Conservation (phyloP, 495 filamentous ascomycete genomes). For the Aspergillus sclerotioniger region DNA sequence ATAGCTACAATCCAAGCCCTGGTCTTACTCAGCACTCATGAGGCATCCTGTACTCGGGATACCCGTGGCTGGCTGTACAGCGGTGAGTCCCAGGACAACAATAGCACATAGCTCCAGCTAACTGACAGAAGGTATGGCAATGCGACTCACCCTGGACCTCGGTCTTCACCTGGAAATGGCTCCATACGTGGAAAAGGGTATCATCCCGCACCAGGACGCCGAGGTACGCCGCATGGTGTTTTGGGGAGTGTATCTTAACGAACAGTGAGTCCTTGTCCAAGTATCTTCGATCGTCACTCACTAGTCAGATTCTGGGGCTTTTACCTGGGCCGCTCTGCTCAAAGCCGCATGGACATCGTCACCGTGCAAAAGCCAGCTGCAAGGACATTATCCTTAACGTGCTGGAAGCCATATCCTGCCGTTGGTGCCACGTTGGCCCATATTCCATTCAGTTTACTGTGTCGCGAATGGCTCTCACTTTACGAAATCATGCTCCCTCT, state of each 20-base stretch:
- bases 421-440: no score
- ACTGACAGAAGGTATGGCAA: slow-evolving; percentile 34
- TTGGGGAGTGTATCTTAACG: slow-evolving; percentile 34
- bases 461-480: slow-evolving; percentile 23
- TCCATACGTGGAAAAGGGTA: slow-evolving; percentile 23
- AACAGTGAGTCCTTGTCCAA: slow-evolving; percentile 27
- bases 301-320: slow-evolving; percentile 28
- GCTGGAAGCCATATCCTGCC: not conserved
- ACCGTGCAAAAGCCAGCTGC: slow-evolving; percentile 17
- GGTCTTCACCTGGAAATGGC: slow-evolving; percentile 36
- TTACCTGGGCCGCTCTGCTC: slow-evolving; percentile 29
- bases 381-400: no score
- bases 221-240: slow-evolving; percentile 29
- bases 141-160: slow-evolving; percentile 35
- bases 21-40: slow-evolving; percentile 33
- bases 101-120: not conserved
- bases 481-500: slow-evolving; percentile 32
- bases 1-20: slow-evolving; percentile 37
- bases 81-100: no score
- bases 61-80: slow-evolving; percentile 39
- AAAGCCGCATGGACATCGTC: slow-evolving; percentile 25
- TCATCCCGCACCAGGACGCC: slow-evolving; percentile 23
- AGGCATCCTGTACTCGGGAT: slow-evolving; percentile 20
- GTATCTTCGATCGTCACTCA: not conserved
- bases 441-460: slow-evolving; percentile 9